phyloP scores from a whole-genome alignment of 1,139 yeast genomes.

The Kluyveromyces marxianus region DNA sequence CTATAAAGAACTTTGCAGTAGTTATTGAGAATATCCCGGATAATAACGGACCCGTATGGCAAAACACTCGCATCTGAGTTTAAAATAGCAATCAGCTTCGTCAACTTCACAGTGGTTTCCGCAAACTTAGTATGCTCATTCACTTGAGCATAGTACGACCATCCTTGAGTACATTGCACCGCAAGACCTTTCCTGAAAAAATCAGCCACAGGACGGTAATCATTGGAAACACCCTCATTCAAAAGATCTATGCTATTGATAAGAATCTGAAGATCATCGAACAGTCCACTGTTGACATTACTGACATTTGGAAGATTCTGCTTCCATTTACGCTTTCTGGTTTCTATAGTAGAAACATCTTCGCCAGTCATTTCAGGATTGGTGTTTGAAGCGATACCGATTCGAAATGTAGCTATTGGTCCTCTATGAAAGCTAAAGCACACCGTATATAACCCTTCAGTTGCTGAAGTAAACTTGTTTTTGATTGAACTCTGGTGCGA shows the following conservation, averaged over 20 bases:
- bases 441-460: background rate
- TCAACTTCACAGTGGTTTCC: slow-evolving; percentile 33
- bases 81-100: slow-evolving; percentile 16
- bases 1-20: slow-evolving; percentile 62
- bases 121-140: slow-evolving; percentile 51
- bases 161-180: slow-evolving; percentile 39
- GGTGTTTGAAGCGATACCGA: background rate
- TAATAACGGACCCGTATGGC: slow-evolving; percentile 35
- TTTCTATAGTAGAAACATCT: background rate
- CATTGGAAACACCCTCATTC: slow-evolving; percentile 16
- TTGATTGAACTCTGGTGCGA: background rate
- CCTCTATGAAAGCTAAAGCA: too few species aligned
- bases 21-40: slow-evolving; percentile 46
- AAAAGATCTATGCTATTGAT: slow-evolving; percentile 15
- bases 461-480: background rate
- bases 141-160: slow-evolving; percentile 61
- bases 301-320: slow-evolving; percentile 11
- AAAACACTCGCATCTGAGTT: slow-evolving; percentile 18
- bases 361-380: background rate
- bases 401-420: too few species aligned
- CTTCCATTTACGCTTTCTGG: slow-evolving; percentile 5
- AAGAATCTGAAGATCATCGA: slow-evolving; percentile 23
- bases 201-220: slow-evolving; percentile 24
- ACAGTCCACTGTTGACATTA: slow-evolving; percentile 23
- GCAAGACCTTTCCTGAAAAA: slow-evolving; percentile 33